Evolutionary conservation across 345 rosid genomes (phyloP), one percentile per base, ranked within the genome.

Genomic region (Melaleuca alternifolia): DNA sequence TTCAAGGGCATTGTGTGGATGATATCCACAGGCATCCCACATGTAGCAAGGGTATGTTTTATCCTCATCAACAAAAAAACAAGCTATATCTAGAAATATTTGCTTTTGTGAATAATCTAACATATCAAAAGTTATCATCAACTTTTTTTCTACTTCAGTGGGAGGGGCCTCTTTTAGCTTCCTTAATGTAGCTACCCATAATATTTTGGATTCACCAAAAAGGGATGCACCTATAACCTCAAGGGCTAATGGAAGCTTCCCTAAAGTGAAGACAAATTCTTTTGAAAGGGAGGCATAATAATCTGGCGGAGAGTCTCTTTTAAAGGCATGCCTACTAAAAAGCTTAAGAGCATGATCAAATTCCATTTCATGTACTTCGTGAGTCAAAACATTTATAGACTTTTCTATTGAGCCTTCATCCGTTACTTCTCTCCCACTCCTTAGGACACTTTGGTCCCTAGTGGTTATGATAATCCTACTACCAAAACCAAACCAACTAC

Each of bases 51-150:
- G n/a, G n/a, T n/a, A n/a, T n/a, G n/a, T n/a, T n/a, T n/a, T n/a
- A n/a, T n/a, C n/a, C n/a, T n/a, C n/a, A n/a, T n/a, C n/a, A n/a
- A n/a, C n/a, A n/a, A n/a, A n/a, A n/a, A n/a, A n/a, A n/a, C n/a
- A n/a, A n/a, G n/a, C n/a, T 56, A 56, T 56, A 56, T 56, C 61
- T 0, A 24, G 0, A 56, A 56, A 56, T 4, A 56, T 12, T 56
- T 24, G 0, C 28, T 1, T 0, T 23, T 56, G 13, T 4, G 0
- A 0, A 0, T 23, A 0, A 23, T 56, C 1, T 0, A 56, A 56
- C 14, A 2, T 56, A 0, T 56, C 3, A 56, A 0, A 56, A 56
- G 61, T 0, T 24, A 57, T 57, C 65, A 24, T 11, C 65, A 57
- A 57, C 11, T 5, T 57, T 1, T 0, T 57, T 5, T 57, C 30